phyloP scores from a whole-genome alignment of 352 stramenopile species.

The Phytophthora citrophthora region DNA sequence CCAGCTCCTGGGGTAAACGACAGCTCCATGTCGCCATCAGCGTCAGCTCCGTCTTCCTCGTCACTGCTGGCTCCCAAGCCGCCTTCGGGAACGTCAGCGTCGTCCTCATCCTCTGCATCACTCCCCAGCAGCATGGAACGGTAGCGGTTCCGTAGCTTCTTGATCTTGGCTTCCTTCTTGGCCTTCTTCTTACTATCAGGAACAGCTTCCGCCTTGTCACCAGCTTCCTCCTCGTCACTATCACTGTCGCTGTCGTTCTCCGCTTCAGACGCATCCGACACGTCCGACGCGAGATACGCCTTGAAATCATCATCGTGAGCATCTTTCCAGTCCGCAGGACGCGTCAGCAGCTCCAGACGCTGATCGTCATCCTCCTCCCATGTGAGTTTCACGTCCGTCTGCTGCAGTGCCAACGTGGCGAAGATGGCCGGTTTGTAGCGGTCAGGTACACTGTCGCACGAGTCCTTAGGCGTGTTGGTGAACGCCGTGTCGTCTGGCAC shows the following conservation, averaged over 20 bases:
- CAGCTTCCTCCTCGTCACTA: conserved; percentile 24
- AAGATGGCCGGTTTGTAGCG: conserved; percentile 96
- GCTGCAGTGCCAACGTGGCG: conserved; percentile 91
- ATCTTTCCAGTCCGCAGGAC: conserved; percentile 81
- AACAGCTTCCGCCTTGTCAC: conserved; percentile 8
- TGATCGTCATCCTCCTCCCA: conserved; percentile 96
- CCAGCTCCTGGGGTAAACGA: conserved; percentile 74
- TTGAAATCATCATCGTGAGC: conserved; percentile 93
- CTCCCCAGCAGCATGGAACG: conserved; percentile 81
- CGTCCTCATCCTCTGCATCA: conserved; percentile 69
- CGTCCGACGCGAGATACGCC: conserved; percentile 93
- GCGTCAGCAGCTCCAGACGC: conserved; percentile 86
- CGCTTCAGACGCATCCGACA: conserved; percentile 63
- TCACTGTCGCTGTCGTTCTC: conserved; percentile 52
- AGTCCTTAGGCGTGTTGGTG: conserved; percentile 88
- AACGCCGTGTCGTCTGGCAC: conserved; percentile 93
- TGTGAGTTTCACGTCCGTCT: conserved; percentile 94
- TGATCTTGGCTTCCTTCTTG: conserved; percentile 77
- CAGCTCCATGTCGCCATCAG: conserved; percentile 83
- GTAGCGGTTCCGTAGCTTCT: conserved; percentile 84
- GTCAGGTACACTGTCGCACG: conserved; percentile 83
- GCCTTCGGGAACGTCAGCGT: conserved; percentile 36
- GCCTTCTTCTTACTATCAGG: conserved; percentile 44
- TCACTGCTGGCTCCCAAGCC: conserved; percentile 38
- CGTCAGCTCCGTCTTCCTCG: conserved; percentile 33